These are phyloP conservation scores for Septoria linicola DNA, from an alignment of 2,329 filamentous ascomycete species.

Conservation along the genomic window DNA sequence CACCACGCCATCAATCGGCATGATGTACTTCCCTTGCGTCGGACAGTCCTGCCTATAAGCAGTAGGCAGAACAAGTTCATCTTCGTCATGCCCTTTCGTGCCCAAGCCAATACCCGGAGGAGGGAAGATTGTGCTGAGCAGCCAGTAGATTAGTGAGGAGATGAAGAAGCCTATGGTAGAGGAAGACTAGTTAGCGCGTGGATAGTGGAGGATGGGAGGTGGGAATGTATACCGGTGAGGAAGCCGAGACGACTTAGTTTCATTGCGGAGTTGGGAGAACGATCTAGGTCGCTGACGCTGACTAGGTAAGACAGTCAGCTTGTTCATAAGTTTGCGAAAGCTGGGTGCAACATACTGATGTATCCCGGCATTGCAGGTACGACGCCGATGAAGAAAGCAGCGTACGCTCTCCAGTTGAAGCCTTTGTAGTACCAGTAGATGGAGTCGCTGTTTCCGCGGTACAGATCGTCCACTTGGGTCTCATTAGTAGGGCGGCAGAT, in stretches of 20 bases:
- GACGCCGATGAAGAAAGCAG: constrained; percentile 28
- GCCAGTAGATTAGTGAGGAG: constrained; percentile 7
- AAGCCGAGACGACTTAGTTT: constrained; percentile 18
- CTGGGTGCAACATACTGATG: background rate
- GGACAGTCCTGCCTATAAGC: constrained; percentile 19
- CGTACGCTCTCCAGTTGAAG: constrained; percentile 31
- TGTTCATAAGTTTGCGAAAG: background rate
- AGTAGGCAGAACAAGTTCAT: constrained; percentile 11
- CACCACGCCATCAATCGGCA: background rate
- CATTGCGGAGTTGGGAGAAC: constrained; percentile 16
- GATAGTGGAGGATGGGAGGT: no score
- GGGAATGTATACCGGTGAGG: constrained; percentile 5
- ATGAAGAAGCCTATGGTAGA: constrained; percentile 9
- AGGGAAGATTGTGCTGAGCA: constrained; percentile 11
- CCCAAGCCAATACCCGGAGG: constrained; percentile 4
- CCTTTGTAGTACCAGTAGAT: constrained; percentile 34
- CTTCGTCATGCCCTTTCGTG: constrained; percentile 13
- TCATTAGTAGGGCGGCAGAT: background rate
- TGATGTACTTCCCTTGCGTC: constrained; percentile 15
- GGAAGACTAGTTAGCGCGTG: background rate
- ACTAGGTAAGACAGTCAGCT: background rate
- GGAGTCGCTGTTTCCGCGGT: constrained; percentile 22
- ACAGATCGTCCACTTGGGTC: constrained; percentile 29
- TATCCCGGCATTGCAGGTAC: constrained; percentile 21
- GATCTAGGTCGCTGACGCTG: constrained; percentile 11